Percentiles rank a stretch among this genome's conserved stretches.
phyloP scores from a whole-genome alignment of 2,329 filamentous ascomycete genomes.

The Alternaria sp. region DNA sequence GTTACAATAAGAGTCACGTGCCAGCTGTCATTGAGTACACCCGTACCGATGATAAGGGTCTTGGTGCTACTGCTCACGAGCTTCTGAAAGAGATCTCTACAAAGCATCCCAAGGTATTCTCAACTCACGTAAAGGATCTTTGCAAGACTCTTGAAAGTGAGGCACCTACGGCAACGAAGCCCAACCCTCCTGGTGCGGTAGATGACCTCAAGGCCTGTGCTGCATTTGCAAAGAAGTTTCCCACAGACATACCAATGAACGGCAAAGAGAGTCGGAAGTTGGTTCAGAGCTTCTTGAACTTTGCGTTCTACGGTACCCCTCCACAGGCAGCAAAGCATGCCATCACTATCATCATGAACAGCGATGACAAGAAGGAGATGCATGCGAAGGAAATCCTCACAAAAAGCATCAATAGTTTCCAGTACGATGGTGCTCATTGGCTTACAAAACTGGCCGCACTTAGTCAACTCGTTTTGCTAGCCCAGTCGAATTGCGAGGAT shows the following conservation, averaged over 20 bases:
- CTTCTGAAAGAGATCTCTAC: constrained; percentile 92
- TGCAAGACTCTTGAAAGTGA: constrained; percentile 85
- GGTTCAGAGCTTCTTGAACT: constrained; percentile 79
- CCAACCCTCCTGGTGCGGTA: constrained; percentile 77
- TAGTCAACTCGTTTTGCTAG: constrained; percentile 78
- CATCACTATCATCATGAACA: constrained; percentile 85
- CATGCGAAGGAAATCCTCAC: constrained; percentile 84
- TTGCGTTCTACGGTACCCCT: constrained; percentile 82
- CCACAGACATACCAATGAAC: constrained; percentile 75
- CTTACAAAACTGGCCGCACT: constrained; percentile 75
- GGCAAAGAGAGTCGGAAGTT: constrained; percentile 74
- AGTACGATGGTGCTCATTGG: constrained; percentile 76
- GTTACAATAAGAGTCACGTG: constrained; percentile 95
- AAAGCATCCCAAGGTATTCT: constrained; percentile 87
- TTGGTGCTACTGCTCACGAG: constrained; percentile 83
- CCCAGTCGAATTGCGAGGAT: constrained; percentile 73
- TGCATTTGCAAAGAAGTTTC: constrained; percentile 86
- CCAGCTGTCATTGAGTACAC: constrained; percentile 88
- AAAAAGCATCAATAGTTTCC: constrained; percentile 76
- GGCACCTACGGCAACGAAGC: constrained; percentile 72
- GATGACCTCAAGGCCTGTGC: constrained; percentile 94
- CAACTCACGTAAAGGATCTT: constrained; percentile 88
- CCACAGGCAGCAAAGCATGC: constrained; percentile 91
- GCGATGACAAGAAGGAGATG: constrained; percentile 79
- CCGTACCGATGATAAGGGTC: constrained; percentile 79